Conservation (phyloP, 202 grass and related monocot genomes). For the Dendrocalamus latiflorus region DNA sequence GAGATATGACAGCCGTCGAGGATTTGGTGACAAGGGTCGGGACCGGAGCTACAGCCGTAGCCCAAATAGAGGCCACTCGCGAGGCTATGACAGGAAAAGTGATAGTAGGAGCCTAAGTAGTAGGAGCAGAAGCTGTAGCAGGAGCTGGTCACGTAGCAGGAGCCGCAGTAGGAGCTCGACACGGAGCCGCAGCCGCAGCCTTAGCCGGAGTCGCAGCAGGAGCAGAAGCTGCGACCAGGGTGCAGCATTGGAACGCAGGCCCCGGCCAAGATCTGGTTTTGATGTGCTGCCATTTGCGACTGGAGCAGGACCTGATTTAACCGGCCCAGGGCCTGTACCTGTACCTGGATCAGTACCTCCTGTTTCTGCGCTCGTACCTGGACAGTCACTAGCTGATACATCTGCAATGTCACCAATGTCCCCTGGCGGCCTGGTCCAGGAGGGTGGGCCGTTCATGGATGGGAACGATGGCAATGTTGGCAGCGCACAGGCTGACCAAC, state of each 20-base stretch:
- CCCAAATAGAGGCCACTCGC: slow-evolving; percentile 51
- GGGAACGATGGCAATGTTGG: not conserved
- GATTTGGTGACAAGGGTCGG: slow-evolving; percentile 50
- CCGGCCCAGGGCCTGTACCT: not conserved
- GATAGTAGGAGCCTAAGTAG: slow-evolving; percentile 56
- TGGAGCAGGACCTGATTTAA: slow-evolving; percentile 20
- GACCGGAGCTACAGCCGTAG: slow-evolving; percentile 74
- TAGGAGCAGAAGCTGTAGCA: slow-evolving; percentile 50
- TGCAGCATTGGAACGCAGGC: slow-evolving; percentile 24
- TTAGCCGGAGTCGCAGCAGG: slow-evolving; percentile 45
- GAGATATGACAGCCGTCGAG: slow-evolving; percentile 55
- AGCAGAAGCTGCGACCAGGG: slow-evolving; percentile 55
- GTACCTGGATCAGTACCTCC: slow-evolving; percentile 1
- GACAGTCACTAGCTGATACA: not conserved
- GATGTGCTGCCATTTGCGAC: slow-evolving; percentile 48
- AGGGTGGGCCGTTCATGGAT: not conserved
- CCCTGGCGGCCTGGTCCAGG: slow-evolving; percentile 40
- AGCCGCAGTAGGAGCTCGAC: slow-evolving; percentile 55
- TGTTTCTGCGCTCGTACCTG: not conserved
- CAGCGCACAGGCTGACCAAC: not conserved
- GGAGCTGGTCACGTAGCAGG: slow-evolving; percentile 54
- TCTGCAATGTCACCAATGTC: slow-evolving; percentile 56
- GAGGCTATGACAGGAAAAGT: slow-evolving; percentile 61
- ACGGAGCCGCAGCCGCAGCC: slow-evolving; percentile 42
- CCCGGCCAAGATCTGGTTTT: slow-evolving; percentile 49